Evolutionary conservation across 768 basidiomycete genomes (phyloP).

Genomic region (Leccinum fibrillosum): DNA sequence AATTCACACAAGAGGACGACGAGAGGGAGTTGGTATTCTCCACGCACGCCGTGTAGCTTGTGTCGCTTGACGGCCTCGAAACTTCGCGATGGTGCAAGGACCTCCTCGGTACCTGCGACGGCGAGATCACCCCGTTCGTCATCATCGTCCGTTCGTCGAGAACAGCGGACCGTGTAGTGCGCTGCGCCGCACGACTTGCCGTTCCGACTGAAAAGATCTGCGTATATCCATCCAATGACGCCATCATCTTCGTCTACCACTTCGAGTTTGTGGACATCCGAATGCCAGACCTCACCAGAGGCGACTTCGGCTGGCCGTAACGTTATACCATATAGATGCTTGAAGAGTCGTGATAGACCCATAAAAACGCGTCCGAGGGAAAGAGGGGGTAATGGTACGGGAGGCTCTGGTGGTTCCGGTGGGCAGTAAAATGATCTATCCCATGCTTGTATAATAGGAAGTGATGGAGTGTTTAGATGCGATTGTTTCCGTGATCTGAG

Average conservation of each 20-base stretch:
- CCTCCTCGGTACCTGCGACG: conserved; percentile 36
- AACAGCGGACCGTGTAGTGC: conserved; percentile 97
- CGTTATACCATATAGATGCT: conserved; percentile 81
- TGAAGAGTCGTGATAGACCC: conserved; percentile 88
- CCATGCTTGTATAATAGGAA: conserved; percentile 86
- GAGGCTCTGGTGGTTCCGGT: conserved; percentile 71
- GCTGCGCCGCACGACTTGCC: conserved; percentile 92
- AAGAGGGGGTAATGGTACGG: conserved; percentile 67
- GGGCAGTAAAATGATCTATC: conserved; percentile 94
- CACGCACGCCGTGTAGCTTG: conserved; percentile 56
- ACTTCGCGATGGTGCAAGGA: conserved; percentile 47
- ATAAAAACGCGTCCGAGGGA: conserved; percentile 90
- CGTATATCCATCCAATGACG: conserved; percentile 90
- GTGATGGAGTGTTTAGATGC: conserved; percentile 54
- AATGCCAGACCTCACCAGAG: conserved; percentile 86
- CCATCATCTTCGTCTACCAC: conserved; percentile 89
- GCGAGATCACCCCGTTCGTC: conserved; percentile 66
- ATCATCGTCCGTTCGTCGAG: conserved; percentile 88
- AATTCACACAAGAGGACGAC: conserved; percentile 93
- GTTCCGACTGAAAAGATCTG: conserved; percentile 80
- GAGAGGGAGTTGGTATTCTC: conserved; percentile 83
- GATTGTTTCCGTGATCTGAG: conserved; percentile 70
- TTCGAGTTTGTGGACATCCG: conserved; percentile 85
- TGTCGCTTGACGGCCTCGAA: conserved; percentile 66
- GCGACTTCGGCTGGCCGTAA: conserved; percentile 65